Evolutionary conservation across 306 rosid species (phyloP), one percentile per base, ranked within the genome.

Genomic region (peach (Prunus persica)): DNA sequence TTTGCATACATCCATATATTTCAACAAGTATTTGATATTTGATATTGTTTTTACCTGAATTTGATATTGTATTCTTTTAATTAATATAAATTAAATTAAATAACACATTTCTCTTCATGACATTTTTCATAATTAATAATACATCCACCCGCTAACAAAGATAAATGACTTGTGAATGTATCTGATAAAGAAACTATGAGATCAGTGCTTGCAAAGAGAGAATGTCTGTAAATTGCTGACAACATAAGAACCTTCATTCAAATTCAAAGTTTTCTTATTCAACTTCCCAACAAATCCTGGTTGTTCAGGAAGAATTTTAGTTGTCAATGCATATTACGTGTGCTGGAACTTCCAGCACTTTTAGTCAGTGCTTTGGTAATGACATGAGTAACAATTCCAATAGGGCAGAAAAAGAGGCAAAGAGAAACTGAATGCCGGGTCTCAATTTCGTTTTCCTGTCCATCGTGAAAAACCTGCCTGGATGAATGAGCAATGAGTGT

Each of bases 401-500:
- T 67, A 25, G 97, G 99, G 47, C 99, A 95, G 80, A 87, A 89
- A 82, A 95, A 87, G 76, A 95, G 88, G 81, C 99, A 92, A 70
- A 95, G 83, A 25, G 90, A 90, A 73, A 92, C 86, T 0, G 99
- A 92, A 83, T 92, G 97, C 65, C 99, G 84, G 27, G 97, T 95
- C 86, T 92, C 97, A 13, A 95, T 78, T 76, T 89, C 62, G 71
- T 95, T 95, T 82, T 84, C 84, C 54, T 61, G 78, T 76, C 99
- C 97, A 41, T 92, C 97, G 11, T 67, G 87, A 78, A 84, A 92
- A 81, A 95, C 88, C 38, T 90, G 91, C 92, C 97, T 95, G 95
- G 10, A 81, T 27, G 66, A 69, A 71, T 56, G 50, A 60, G 65
- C 16, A 68, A 38, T 9, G 32, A 78, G 56, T 72, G 43, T 56